Conservation (phyloP, 371 early-diverging fungal species). For the Saksenaea oblongispora region DNA sequence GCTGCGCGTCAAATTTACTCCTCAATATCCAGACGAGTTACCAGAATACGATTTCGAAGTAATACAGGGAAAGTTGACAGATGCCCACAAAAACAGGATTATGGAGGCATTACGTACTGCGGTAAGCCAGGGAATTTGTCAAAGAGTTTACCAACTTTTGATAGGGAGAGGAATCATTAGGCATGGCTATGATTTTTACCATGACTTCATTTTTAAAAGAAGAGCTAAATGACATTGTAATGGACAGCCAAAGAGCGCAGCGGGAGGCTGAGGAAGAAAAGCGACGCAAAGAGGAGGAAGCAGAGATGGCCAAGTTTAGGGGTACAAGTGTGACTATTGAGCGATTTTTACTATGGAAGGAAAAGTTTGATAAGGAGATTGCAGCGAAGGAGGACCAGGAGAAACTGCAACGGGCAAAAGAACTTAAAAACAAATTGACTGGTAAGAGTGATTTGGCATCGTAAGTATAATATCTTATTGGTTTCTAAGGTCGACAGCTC, state of each 20-base stretch:
- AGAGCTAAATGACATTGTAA: constrained; percentile 61
- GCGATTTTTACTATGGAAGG: constrained; percentile 81
- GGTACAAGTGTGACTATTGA: constrained; percentile 88
- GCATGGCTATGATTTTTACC: constrained; percentile 93
- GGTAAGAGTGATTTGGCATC: constrained; percentile 30
- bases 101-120: constrained; percentile 42
- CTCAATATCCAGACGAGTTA: constrained; percentile 84
- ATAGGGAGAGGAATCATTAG: constrained; percentile 76
- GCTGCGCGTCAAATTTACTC: constrained; percentile 79
- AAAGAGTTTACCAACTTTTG: neutral
- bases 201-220: constrained; percentile 83
- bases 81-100: constrained; percentile 50
- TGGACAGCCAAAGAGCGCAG: constrained; percentile 51
- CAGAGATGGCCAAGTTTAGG: constrained; percentile 74
- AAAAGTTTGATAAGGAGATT: constrained; percentile 75
- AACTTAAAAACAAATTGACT: constrained; percentile 56
- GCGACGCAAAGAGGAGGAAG: constrained; percentile 73
- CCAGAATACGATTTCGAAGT: constrained; percentile 71
- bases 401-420: constrained; percentile 48
- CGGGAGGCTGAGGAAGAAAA: constrained; percentile 62
- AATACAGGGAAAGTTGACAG: constrained; percentile 48
- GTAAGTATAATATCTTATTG: neutral
- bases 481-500: constrained; percentile 74
- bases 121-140: constrained; percentile 32
- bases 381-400: constrained; percentile 56